Conservation (phyloP, 2,329 filamentous ascomycete species). For the Trichoderma pleuroti region DNA sequence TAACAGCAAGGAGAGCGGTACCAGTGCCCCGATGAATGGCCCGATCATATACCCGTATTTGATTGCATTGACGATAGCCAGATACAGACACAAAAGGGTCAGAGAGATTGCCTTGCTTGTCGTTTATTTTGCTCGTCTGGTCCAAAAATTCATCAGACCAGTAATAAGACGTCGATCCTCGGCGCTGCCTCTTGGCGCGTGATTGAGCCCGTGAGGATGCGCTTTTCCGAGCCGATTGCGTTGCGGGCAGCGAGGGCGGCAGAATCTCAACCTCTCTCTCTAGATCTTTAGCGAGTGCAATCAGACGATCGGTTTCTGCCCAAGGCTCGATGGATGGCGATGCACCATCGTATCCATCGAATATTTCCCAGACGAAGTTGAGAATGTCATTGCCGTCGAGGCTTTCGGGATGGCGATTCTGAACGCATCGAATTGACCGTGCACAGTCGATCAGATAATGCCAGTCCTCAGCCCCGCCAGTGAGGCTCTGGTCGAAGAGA, state of each 20-base stretch:
- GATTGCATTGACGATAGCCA: neutral
- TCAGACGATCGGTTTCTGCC: constrained; percentile 37
- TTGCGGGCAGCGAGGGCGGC: constrained; percentile 11
- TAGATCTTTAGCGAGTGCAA: constrained; percentile 30
- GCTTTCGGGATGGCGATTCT: constrained; percentile 18
- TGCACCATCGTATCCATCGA: constrained; percentile 18
- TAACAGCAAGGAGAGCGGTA: neutral
- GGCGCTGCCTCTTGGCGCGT: constrained; percentile 2
- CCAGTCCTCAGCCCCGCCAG: constrained; percentile 35
- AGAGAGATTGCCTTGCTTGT: neutral
- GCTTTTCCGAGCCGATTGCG: neutral
- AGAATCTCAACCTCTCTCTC: constrained; percentile 25
- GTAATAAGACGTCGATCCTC: constrained; percentile 28
- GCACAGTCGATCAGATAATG: constrained; percentile 35
- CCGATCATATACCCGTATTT: neutral
- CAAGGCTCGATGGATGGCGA: constrained; percentile 26
- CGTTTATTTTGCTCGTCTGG: neutral
- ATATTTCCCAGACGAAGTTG: constrained; percentile 30
- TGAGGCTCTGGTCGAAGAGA: constrained; percentile 32
- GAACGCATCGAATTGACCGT: constrained; percentile 26
- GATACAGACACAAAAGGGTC: neutral
- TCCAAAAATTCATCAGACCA: constrained; percentile 24
- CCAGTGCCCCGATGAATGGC: neutral
- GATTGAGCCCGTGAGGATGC: neutral
- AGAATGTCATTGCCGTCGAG: constrained; percentile 36